Evolutionary conservation across 1,284 basidiomycete species (phyloP), one percentile per base, ranked within the genome.

Genomic region (Cutaneotrichosporon daszewskae): DNA sequence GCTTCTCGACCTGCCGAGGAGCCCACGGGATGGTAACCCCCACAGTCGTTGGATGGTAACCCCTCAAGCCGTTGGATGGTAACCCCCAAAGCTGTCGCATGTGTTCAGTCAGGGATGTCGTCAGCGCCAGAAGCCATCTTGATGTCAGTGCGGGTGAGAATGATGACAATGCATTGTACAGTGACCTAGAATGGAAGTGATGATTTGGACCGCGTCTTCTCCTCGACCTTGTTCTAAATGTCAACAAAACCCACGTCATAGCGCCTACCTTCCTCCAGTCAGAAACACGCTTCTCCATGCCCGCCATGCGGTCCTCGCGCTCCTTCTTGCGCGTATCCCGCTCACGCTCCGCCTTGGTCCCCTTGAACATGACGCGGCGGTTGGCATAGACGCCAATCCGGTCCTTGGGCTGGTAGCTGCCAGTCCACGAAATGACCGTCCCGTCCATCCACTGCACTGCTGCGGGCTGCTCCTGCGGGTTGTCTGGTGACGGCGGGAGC

Each of bases 231-330:
- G 17, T 22, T 26, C 40, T 42, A 16, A n/a, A 8, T 29, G 40
- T 42, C 26, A 42, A 33, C 40, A 5, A 12, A 13, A 18, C 14
- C 16, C 10, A 26, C 3, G 3, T 18, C 17, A 19, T 16, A 10
- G 3, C 6, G 19, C 34, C 26, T 46, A 66, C 68, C 59, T 60
- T 54, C 44, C 54, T 61, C 67, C 67, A 71, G 4, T 59, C 60
- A n/a, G 34, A 55, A 43, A 71, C 59, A 35, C 67, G 49, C 56
- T 66, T 61, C 26, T 60, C 64, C 68, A 71, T 71, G 1, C 58
- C 55, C 16, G 48, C 57, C 53, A 71, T 39, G 36, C 67, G 54
- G 17, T 55, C 55, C 40, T 55, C 42, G 19, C 58, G 57, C 45
- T 67, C 64, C 35, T 53, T 41, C 43, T 51, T 37, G 40, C 55